phyloP scores from a whole-genome alignment of 2,329 filamentous ascomycete genomes.

The Emergomyces pasteurianus region DNA sequence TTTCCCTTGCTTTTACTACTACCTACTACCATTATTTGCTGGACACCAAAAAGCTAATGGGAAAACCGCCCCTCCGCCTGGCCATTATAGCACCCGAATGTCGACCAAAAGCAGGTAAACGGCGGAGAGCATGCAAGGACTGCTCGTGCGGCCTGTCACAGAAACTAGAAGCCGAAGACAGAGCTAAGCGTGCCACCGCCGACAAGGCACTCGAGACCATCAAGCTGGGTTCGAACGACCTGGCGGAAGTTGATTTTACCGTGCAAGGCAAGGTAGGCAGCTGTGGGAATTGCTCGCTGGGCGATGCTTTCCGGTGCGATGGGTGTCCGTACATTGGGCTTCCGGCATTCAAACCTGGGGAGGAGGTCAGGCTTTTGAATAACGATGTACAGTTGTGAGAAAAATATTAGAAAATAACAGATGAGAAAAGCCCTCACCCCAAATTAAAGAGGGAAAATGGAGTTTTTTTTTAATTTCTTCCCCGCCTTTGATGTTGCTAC shows the following conservation, averaged over 20 bases:
- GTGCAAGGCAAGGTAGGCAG: slow-evolving; percentile 94
- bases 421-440: too few relatives aligned
- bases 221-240: slow-evolving; percentile 60
- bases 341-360: slow-evolving; percentile 91
- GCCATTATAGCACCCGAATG: slow-evolving; percentile 60
- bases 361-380: slow-evolving; percentile 81
- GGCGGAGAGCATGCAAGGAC: slow-evolving; percentile 91
- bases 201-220: slow-evolving; percentile 46
- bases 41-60: neutral
- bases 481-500: neutral
- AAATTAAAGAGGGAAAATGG: too few relatives aligned
- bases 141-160: slow-evolving; percentile 90
- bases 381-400: slow-evolving; percentile 67
- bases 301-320: slow-evolving; percentile 73
- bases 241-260: slow-evolving; percentile 89
- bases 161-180: slow-evolving; percentile 75
- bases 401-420: too few relatives aligned
- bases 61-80: too few relatives aligned
- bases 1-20: neutral
- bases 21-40: neutral
- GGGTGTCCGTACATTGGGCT: slow-evolving; percentile 77
- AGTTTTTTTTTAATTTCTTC: too few relatives aligned
- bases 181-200: slow-evolving; percentile 50
- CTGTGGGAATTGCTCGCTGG: slow-evolving; percentile 86
- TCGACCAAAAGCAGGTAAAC: slow-evolving; percentile 73